Conservation (phyloP, 2,329 filamentous ascomycete genomes). For the Zalaria obscura region DNA sequence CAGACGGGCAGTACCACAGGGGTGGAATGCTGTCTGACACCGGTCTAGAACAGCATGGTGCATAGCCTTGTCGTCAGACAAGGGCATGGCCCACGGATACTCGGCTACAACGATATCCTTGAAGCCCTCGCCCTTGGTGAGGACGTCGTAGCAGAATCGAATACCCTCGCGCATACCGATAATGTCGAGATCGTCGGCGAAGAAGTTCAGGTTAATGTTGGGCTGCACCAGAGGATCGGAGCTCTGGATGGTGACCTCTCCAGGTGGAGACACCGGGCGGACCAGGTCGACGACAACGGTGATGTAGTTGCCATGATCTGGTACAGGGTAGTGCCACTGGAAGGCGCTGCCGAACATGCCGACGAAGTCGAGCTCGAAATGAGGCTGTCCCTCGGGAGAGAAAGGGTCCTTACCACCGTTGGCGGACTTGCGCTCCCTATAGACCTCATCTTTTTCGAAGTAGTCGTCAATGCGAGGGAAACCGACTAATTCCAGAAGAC, state of each 20-base stretch:
- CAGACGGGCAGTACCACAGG: slow-evolving; percentile 14
- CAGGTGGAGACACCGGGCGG: slow-evolving; percentile 29
- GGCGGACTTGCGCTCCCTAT: slow-evolving; percentile 26
- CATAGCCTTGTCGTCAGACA: slow-evolving; percentile 42
- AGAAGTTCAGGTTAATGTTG: slow-evolving; percentile 30
- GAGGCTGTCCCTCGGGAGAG: slow-evolving; percentile 13
- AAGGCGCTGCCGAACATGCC: slow-evolving; percentile 6
- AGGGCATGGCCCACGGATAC: slow-evolving; percentile 49
- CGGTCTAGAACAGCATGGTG: slow-evolving; percentile 41
- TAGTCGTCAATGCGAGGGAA: slow-evolving; percentile 44
- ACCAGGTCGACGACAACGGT: slow-evolving; percentile 42
- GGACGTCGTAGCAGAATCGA: slow-evolving; percentile 41
- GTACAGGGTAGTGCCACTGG: slow-evolving; percentile 8
- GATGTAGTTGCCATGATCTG: slow-evolving; percentile 6
- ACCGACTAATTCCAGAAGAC: slow-evolving; percentile 37
- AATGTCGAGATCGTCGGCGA: slow-evolving; percentile 37
- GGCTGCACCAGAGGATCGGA: slow-evolving; percentile 21
- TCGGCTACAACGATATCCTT: slow-evolving; percentile 38
- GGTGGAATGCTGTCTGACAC: slow-evolving; percentile 7
- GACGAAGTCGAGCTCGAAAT: slow-evolving; percentile 38
- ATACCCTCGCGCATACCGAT: slow-evolving; percentile 45
- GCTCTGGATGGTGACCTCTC: slow-evolving; percentile 27
- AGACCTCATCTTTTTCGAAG: slow-evolving; percentile 34
- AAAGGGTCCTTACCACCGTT: slow-evolving; percentile 17
- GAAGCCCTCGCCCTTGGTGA: slow-evolving; percentile 42